phyloP scores from a whole-genome alignment of 1,284 basidiomycete species.

The Pseudozyma sp. region DNA sequence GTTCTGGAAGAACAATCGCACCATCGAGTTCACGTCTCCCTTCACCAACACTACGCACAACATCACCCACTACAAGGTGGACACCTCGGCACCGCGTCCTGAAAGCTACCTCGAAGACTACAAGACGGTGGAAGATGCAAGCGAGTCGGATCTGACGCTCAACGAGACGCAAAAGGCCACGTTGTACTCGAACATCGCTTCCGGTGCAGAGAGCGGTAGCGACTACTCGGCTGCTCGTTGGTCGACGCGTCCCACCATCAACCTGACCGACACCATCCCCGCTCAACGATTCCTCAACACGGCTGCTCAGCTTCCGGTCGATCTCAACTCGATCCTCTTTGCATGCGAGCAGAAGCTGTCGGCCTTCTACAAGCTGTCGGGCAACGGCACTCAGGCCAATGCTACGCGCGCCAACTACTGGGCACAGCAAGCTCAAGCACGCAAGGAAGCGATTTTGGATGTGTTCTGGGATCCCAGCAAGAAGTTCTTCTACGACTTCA shows the following conservation, averaged over 20 bases:
- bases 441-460: slow-evolving; percentile 81
- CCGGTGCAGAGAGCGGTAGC: slow-evolving; percentile 82
- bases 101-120: slow-evolving; percentile 80
- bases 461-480: slow-evolving; percentile 84
- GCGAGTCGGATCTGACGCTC: slow-evolving; percentile 73
- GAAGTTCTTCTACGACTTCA: slow-evolving; percentile 87
- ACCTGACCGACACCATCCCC: slow-evolving; percentile 70
- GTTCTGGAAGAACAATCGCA: slow-evolving; percentile 85
- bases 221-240: slow-evolving; percentile 71
- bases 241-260: slow-evolving; percentile 72
- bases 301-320: slow-evolving; percentile 78
- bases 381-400: slow-evolving; percentile 65
- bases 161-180: slow-evolving; percentile 74
- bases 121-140: slow-evolving; percentile 73
- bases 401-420: slow-evolving; percentile 72
- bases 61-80: slow-evolving; percentile 77
- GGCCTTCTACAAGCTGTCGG: slow-evolving; percentile 72
- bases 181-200: slow-evolving; percentile 88
- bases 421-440: slow-evolving; percentile 73
- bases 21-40: slow-evolving; percentile 79
- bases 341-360: slow-evolving; percentile 71
- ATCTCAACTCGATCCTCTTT: slow-evolving; percentile 84
- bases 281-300: slow-evolving; percentile 80
- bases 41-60: slow-evolving; percentile 77
- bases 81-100: slow-evolving; percentile 86